A percentile compares a stretch with the other conserved stretches of the same genome.
These are phyloP conservation scores for Linnemannia exigua DNA, from an alignment of 192 early-diverging fungal genomes.

Conservation along the genomic window DNA sequence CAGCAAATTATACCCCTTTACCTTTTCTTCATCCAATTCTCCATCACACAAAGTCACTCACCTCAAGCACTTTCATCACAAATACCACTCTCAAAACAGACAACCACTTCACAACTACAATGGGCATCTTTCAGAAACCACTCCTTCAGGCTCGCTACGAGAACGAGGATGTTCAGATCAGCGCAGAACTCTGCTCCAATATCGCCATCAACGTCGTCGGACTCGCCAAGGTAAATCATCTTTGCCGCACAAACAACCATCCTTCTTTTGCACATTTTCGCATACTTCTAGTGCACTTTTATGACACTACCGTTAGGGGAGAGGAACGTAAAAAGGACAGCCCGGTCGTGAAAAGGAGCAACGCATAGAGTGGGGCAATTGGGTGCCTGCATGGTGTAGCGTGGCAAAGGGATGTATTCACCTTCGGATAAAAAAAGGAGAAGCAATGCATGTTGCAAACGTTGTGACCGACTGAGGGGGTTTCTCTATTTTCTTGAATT, in stretches of 20 bases:
- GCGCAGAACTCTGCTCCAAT: constrained; percentile 51
- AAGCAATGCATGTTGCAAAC: not conserved
- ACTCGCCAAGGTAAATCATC: constrained; percentile 43
- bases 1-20: not conserved
- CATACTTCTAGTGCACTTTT: not conserved
- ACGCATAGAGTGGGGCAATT: too few species aligned
- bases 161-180: constrained; percentile 57
- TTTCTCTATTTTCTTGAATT: not conserved
- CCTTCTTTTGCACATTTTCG: not conserved
- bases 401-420: not conserved
- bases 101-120: not conserved
- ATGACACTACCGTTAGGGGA: too few species aligned
- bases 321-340: too few species aligned
- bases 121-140: constrained; percentile 48
- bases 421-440: not conserved
- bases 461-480: not conserved
- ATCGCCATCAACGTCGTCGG: constrained; percentile 45
- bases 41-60: too few species aligned
- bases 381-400: not conserved
- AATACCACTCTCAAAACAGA: too few species aligned
- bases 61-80: not conserved
- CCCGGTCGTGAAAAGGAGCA: too few species aligned
- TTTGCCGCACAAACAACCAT: too few species aligned
- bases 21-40: not conserved
- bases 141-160: constrained; percentile 36